phyloP scores from a whole-genome alignment of 192 early-diverging fungal species.

The Podila epicladia region DNA sequence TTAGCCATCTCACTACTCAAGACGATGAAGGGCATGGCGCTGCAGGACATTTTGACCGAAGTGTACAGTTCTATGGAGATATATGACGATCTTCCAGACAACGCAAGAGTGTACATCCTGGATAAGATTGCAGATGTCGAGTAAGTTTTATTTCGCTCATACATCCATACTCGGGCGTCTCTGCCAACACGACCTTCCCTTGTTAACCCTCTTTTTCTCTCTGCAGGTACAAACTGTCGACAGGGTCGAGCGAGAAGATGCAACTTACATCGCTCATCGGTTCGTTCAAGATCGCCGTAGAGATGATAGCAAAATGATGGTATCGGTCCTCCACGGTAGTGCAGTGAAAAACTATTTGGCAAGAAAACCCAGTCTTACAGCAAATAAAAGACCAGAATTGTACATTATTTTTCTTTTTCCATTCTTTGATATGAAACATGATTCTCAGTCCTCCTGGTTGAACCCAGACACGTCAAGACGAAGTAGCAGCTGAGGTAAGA shows the following conservation, averaged over 20 bases:
- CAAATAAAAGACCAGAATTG: no score
- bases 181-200: neutral
- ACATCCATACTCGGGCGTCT: neutral
- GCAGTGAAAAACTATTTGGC: no score
- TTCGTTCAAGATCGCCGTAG: constrained; percentile 81
- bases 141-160: constrained; percentile 54
- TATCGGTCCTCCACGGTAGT: neutral
- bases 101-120: constrained; percentile 74
- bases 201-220: constrained; percentile 16
- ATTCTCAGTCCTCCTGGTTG: constrained; percentile 1
- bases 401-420: no score
- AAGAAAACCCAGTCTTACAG: no score
- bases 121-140: constrained; percentile 91
- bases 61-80: constrained; percentile 70
- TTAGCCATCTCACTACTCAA: constrained; percentile 81
- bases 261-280: constrained; percentile 92
- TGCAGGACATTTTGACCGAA: constrained; percentile 91
- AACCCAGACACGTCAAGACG: constrained; percentile 48
- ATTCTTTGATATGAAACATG: neutral
- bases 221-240: constrained; percentile 80
- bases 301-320: constrained; percentile 51
- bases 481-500: constrained; percentile 51
- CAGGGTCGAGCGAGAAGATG: constrained; percentile 86
- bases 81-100: constrained; percentile 76
- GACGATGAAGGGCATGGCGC: constrained; percentile 85